A percentile compares a stretch with the other conserved stretches of the same genome.
phyloP scores from a whole-genome alignment of 148 eudicot genomes.

The Rheum nobile region DNA sequence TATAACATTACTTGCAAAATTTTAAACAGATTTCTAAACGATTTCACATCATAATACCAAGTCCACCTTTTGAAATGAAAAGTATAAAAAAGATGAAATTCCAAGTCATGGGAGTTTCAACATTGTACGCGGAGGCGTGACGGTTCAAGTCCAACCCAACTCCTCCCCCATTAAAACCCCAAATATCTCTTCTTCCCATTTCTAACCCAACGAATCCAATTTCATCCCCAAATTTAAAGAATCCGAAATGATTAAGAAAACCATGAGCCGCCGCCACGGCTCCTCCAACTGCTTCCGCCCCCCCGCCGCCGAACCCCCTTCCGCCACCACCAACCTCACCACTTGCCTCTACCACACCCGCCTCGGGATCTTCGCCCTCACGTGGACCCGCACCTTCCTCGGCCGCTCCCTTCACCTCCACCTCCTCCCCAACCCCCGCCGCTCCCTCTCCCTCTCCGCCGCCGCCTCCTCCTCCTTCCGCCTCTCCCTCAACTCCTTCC shows the following conservation, averaged over 20 bases:
- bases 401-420: slow-evolving; percentile 41
- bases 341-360: slow-evolving; percentile 57
- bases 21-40: no score
- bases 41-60: background rate
- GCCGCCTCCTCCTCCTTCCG: slow-evolving; percentile 25
- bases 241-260: background rate
- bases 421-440: slow-evolving; percentile 16
- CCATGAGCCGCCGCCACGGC: slow-evolving; percentile 11
- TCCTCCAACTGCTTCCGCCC: slow-evolving; percentile 39
- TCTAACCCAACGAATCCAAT: no score
- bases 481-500: slow-evolving; percentile 39
- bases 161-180: background rate
- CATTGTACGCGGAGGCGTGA: slow-evolving; percentile 2
- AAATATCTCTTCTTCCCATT: background rate
- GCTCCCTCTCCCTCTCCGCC: slow-evolving; percentile 4
- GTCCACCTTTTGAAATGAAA: background rate
- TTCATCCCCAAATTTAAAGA: no score
- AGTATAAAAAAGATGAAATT: background rate
- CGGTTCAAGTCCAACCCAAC: background rate
- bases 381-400: slow-evolving; percentile 46
- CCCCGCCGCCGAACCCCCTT: slow-evolving; percentile 13
- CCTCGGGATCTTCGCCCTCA: slow-evolving; percentile 43
- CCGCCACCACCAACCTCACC: slow-evolving; percentile 37
- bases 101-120: background rate
- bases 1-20: no score